Evolutionary conservation across 2,329 filamentous ascomycete genomes (phyloP).

Genomic region (Hypoxylon sp.): DNA sequence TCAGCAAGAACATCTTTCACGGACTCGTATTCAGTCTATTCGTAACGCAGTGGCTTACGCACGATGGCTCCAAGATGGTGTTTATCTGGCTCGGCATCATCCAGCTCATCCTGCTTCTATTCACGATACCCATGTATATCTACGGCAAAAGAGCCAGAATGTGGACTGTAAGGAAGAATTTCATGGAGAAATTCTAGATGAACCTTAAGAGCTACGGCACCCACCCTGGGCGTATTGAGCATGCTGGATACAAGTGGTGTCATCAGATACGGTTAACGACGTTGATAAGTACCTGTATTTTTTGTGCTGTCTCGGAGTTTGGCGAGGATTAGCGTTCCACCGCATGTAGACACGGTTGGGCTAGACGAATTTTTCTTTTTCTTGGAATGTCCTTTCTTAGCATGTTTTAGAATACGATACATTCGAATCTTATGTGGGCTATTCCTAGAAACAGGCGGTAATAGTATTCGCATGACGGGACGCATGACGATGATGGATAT

Average conservation of each 20-base stretch:
- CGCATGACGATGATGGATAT: too few relatives aligned
- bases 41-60: slow-evolving; percentile 84
- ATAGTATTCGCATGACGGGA: too few relatives aligned
- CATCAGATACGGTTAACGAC: background rate
- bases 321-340: background rate
- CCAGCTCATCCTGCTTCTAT: slow-evolving; percentile 79
- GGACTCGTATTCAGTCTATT: slow-evolving; percentile 91
- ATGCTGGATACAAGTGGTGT: background rate
- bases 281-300: background rate
- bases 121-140: slow-evolving; percentile 91
- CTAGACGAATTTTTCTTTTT: too few relatives aligned
- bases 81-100: slow-evolving; percentile 89
- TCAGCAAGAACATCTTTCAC: slow-evolving; percentile 93
- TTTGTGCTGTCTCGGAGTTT: background rate
- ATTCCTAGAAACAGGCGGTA: background rate
- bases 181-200: slow-evolving; percentile 79
- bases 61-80: slow-evolving; percentile 79
- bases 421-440: background rate
- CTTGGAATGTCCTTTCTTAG: too few relatives aligned
- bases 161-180: slow-evolving; percentile 89
- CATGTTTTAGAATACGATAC: background rate
- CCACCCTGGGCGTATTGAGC: background rate
- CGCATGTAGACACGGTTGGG: too few relatives aligned
- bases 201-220: background rate
- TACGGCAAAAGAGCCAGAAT: slow-evolving; percentile 91